Percentiles rank a stretch among this genome's conserved stretches.
These are phyloP conservation scores for Aquilaria sinensis DNA, from an alignment of 345 rosid genomes.

Conservation along the genomic window DNA sequence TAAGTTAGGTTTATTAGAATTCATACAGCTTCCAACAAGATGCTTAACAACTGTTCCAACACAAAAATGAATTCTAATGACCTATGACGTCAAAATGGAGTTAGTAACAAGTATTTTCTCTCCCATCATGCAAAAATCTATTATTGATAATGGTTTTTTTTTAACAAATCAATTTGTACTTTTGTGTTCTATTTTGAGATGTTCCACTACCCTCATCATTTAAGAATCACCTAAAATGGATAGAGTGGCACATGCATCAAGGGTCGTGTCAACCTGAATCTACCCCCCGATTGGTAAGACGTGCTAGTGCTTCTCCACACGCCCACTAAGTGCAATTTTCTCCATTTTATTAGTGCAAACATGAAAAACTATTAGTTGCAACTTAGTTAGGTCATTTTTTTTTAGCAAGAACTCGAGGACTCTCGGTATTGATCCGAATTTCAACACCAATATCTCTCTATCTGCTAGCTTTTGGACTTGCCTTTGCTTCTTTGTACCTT, in stretches of 20 bases:
- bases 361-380: slow-evolving; percentile 59
- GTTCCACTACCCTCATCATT: too few relatives aligned
- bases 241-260: slow-evolving; percentile 44
- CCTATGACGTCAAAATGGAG: too few relatives aligned
- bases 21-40: too few relatives aligned
- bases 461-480: slow-evolving; percentile 70
- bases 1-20: too few relatives aligned
- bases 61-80: too few relatives aligned
- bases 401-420: slow-evolving; percentile 72
- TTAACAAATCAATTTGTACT: too few relatives aligned
- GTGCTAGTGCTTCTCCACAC: slow-evolving; percentile 84
- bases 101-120: too few relatives aligned
- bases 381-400: slow-evolving; percentile 39
- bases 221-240: slow-evolving; percentile 19
- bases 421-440: slow-evolving; percentile 87
- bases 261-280: slow-evolving; percentile 76
- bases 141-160: too few relatives aligned
- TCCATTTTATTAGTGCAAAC: slow-evolving; percentile 80
- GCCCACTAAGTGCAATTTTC: slow-evolving; percentile 67
- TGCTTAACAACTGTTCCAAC: too few relatives aligned
- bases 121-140: too few relatives aligned
- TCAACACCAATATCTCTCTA: slow-evolving; percentile 79
- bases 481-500: slow-evolving; percentile 76
- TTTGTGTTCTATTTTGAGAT: too few relatives aligned
- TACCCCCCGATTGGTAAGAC: slow-evolving; percentile 89